Base-by-base conservation (phyloP, 106 monocot species). In the Allium fistulosum region DNA sequence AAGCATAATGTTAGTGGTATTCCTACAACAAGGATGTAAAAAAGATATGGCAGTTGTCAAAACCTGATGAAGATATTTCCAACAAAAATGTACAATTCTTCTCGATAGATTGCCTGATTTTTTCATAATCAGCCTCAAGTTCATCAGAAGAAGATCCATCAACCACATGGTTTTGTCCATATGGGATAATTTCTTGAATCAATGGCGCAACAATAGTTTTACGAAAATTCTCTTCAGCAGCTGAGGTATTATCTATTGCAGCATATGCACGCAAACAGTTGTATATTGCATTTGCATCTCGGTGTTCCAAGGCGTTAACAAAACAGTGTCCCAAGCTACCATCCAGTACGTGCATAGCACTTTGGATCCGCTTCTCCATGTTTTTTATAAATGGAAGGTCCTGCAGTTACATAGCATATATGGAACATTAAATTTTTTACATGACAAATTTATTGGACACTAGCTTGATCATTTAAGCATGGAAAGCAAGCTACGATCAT, bases 191-290 rank as follows among this genome's bases (percentile, higher is more conserved):
- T 68, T 86, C 80, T 75, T 84, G 80, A 77, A 97, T 73, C 57
- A 89, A 77, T 4, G 97, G 92, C 53, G 92, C 76, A 11, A 92
- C 97, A 61, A 84, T 71, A 65, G 76, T 86, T 63, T 75, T 84
- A 26, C 92, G 88, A 62, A 97, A 97, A 68, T 87, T 78, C 63
- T 88, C 97, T 76, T 97, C 97, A 78, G 97, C 97, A 8, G 84
- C 86, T 61, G 84, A 68, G 15, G 82, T 92, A 67, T 92, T 92
- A 67, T 92, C 92, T 73, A 89, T 84, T 57, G 97, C 92, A 71
- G 97, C 97, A 87, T 92, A 97, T 64, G 97, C 97, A 60, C 97
- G 92, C 47, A 97, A 82, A 69, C 97, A 97, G 27, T 97, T 97
- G 77, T 87, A 92, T 16, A 97, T 87, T 63, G 84, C 74, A 73